These are phyloP conservation scores for Paramecium sexaurelia DNA, from an alignment of 73 alveolate species.

Conservation along the genomic window DNA sequence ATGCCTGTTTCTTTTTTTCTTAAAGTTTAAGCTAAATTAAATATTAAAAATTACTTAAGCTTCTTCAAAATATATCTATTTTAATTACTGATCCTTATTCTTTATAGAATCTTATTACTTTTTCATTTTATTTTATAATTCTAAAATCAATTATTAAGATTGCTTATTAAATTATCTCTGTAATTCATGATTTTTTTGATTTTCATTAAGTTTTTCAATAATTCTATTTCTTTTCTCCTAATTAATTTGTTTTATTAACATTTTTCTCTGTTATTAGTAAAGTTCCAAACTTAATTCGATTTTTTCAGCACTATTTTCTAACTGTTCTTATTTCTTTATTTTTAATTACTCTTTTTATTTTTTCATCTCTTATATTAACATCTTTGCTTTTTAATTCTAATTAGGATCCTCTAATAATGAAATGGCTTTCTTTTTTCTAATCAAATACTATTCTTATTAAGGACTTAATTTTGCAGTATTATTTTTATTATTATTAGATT, in stretches of 20 bases:
- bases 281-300: not conserved
- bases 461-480: not conserved
- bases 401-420: not conserved
- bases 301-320: not conserved
- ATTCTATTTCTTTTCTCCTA: slow-evolving; percentile 14
- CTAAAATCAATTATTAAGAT: not conserved
- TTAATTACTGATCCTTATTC: not conserved
- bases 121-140: not conserved
- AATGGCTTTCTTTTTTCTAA: not conserved
- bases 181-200: not conserved
- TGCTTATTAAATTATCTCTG: not conserved
- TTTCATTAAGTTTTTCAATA: not conserved
- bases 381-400: slow-evolving; percentile 2
- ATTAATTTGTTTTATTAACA: not conserved
- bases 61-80: not conserved
- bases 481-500: not conserved
- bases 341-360: not conserved
- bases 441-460: not conserved
- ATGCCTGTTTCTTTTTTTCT: not conserved
- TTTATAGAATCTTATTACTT: not conserved
- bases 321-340: not conserved
- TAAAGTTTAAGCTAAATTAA: not conserved
- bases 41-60: not conserved
- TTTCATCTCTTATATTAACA: not conserved
- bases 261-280: not conserved